Evolutionary conservation across 139 green algal species (phyloP), one percentile per base, ranked within the genome.

Genomic region (Chlorella sp.): DNA sequence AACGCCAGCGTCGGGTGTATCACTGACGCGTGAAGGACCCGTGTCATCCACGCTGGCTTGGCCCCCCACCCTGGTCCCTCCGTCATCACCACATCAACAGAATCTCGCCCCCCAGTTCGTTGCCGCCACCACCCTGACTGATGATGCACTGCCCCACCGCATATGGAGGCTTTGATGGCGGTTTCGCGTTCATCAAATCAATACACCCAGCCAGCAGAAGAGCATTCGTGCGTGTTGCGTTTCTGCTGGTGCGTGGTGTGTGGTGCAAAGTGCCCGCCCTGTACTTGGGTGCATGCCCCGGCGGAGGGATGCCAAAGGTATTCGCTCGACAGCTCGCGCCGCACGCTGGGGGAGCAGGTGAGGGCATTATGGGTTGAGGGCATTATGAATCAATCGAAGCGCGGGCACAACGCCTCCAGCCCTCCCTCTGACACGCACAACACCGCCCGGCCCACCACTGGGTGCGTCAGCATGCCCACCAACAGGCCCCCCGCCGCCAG

Each of bases 1-100:
- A 87, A 80, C 24, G 95, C 95, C 0, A 92, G 84, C 22, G 61
- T 88, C 62, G 95, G 95, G 42, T 99, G 95, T 73, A 83, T 99
- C 22, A 99, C 95, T 26, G 95, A 99, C 71, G 33, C 81, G 23
- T 98, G 74, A 82, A 55, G 6, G 4, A 31, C 5, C 62, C 29
- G 50, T 69, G 63, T 66, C 2, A 34, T 27, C 2, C n/a, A 22
- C 2, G n/a, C 33, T n/a, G n/a, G n/a, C n/a, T n/a, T n/a, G n/a
- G n/a, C n/a, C n/a, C n/a, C n/a, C n/a, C n/a, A 34, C 20, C n/a
- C 3, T 34, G 3, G 5, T 66, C 2, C 4, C n/a, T 35, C 27
- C 22, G 3, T 2, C 17, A 29, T 2, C 4, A 6, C 17, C 26
- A n/a, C 14, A 63, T 29, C 3, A 6, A 29, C 3, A 35, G 60